Evolutionary conservation across 371 early-diverging fungal species (phyloP), one percentile per base, ranked within the genome.

Genomic region (Rhizopus stolonifer): DNA sequence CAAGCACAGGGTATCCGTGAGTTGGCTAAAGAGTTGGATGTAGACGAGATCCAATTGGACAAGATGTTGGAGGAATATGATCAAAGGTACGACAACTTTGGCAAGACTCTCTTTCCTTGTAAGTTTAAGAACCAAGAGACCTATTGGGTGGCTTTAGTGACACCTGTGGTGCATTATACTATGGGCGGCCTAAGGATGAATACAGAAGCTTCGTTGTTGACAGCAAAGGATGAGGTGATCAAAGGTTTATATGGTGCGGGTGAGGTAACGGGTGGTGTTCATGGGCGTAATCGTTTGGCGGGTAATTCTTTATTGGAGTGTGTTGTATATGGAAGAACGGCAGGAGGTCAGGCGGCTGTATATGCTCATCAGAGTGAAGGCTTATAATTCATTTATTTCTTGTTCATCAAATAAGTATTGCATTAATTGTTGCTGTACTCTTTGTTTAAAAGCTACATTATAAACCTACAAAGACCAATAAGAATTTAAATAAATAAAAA

Each of bases 241-340:
- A 58, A 46, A 26, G 91, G 93, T 32, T 67, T 93, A 15, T 85
- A 73, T 58, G 93, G 89, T 24, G 90, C 89, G 21, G 90, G 90
- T 39, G 90, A 90, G 53, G 86, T 88, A 8, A 81, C 88, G 13
- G 84, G 87, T 18, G 90, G 88, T 44, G 87, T 92, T 23, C 93
- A 92, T 69, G 93, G 93, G 3, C 82, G 80, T 59, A 91, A 91
- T 67, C 82, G 93, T 43, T 76, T 92, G 14, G 93, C 84, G 43
- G 93, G 93, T 24, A 88, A 86, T 53, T 91, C 92, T 4, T 73
- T 92, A 25, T 72, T 92, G 36, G 93, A 89, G 34, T 92, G 93
- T 61, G 90, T 90, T 7, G 93, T 92, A 14, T 92, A 79, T 67
- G 93, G 93, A 26, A 81, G 91, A 58, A 85, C 85, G 33, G 90